Conservation (phyloP, 2,329 filamentous ascomycete genomes). For the Dendrostoma leiphaemia region DNA sequence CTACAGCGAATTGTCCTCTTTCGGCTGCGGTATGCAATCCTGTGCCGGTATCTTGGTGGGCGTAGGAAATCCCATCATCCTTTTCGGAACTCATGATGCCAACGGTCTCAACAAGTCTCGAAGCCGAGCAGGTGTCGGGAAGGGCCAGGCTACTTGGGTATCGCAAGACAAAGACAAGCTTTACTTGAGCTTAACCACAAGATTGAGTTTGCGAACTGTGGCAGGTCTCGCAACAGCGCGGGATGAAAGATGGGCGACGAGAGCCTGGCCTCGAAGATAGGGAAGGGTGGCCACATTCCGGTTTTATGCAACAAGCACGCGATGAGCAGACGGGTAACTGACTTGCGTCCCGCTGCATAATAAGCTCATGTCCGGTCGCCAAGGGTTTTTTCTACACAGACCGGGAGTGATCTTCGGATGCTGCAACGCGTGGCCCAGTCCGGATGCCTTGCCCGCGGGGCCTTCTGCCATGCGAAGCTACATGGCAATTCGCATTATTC, state of each 20-base stretch:
- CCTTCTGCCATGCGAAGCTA: not conserved
- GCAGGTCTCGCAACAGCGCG: too few relatives aligned
- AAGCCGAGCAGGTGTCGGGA: not conserved
- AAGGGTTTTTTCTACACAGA: too few relatives aligned
- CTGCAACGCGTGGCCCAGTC: not conserved
- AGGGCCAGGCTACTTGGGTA: too few relatives aligned
- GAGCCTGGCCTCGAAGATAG: too few relatives aligned
- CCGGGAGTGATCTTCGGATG: not conserved
- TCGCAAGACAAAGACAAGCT: too few relatives aligned
- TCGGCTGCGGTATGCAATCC: slow-evolving; percentile 32
- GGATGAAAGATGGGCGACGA: too few relatives aligned
- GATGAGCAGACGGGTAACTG: too few relatives aligned
- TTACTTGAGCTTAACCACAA: too few relatives aligned
- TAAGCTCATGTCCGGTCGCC: not conserved
- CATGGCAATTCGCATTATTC: not conserved
- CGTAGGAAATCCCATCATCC: slow-evolving; percentile 6
- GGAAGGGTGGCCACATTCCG: too few relatives aligned
- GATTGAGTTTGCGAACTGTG: too few relatives aligned
- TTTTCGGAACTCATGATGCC: slow-evolving; percentile 4
- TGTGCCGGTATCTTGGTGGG: slow-evolving; percentile 8
- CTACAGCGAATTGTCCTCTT: slow-evolving; percentile 44
- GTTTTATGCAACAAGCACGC: too few relatives aligned
- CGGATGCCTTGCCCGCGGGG: not conserved
- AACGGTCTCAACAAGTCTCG: not conserved
- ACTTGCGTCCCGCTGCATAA: not conserved